phyloP scores from a whole-genome alignment of 2,329 filamentous ascomycete genomes.

The Trichophyton mentagrophytes region DNA sequence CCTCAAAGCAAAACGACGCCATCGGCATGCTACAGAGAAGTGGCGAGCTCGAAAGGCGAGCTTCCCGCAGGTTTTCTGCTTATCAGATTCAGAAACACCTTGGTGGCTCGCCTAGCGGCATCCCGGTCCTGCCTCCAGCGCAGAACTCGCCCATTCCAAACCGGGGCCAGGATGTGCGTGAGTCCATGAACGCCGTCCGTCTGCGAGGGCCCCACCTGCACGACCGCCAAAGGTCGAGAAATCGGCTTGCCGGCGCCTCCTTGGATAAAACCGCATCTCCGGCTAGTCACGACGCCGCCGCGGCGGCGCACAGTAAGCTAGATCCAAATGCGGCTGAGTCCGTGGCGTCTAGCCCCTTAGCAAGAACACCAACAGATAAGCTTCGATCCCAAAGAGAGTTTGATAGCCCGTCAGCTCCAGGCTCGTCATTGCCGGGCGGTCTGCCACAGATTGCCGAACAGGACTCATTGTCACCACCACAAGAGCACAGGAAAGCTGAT shows the following conservation, averaged over 20 bases:
- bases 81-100: slow-evolving; percentile 96
- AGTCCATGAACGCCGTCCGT: slow-evolving; percentile 60
- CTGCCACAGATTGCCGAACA: slow-evolving; percentile 33
- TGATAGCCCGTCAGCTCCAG: slow-evolving; percentile 32
- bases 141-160: slow-evolving; percentile 76
- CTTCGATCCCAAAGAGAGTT: slow-evolving; percentile 31
- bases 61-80: slow-evolving; percentile 83
- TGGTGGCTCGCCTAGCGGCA: slow-evolving; percentile 64
- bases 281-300: slow-evolving; percentile 18
- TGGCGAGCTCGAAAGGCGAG: slow-evolving; percentile 80
- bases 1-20: slow-evolving; percentile 77
- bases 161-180: slow-evolving; percentile 62
- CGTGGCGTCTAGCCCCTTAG: slow-evolving; percentile 24
- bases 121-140: slow-evolving; percentile 67
- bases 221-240: slow-evolving; percentile 39
- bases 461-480: slow-evolving; percentile 19
- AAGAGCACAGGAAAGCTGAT: slow-evolving; percentile 1
- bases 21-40: slow-evolving; percentile 81
- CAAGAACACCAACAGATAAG: slow-evolving; percentile 56
- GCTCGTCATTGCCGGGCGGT: slow-evolving; percentile 45
- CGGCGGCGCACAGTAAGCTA: slow-evolving; percentile 23
- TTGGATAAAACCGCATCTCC: slow-evolving; percentile 41
- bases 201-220: slow-evolving; percentile 23
- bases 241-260: slow-evolving; percentile 45
- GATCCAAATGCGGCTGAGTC: slow-evolving; percentile 17